Evolutionary conservation across 345 rosid species (phyloP), one percentile per base, ranked within the genome.

Genomic region (Hypericum perforatum): DNA sequence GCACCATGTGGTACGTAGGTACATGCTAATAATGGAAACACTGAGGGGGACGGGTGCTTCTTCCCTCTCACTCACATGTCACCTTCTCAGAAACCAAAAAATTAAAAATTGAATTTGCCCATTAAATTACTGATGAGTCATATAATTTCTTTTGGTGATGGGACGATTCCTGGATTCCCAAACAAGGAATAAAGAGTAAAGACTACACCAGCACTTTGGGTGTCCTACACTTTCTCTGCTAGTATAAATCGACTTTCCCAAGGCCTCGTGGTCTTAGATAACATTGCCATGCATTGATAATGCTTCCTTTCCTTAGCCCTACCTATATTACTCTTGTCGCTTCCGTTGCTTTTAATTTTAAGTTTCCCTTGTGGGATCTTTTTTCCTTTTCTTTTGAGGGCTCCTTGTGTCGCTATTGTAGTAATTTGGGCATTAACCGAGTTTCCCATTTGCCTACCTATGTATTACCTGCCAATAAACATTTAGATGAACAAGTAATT

Each of bases 1-100:
- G 68, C 65, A 47, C 62, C 74, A 94, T 86, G 70, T 76, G 79
- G 77, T 80, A 81, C 73, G 84, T 78, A 85, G 81, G 84, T 79
- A 79, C 82, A 74, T 76, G 80, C 78, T 80, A 78, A 82, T 73
- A 47, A 62, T 48, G 85, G 96, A 66, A 83, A 76, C 7, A 37
- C 74, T 89, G 81, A 61, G 64, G 68, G n/a, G 37, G 95, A 87
- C 89, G 39, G 56, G 68, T 63, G 78, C 71, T 58, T 39, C 50
- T n/a, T 22, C 32, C 32, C 32, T 22, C 32, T n/a, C 65, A 71
- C 69, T 45, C 75, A 71, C 72, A 70, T 64, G 98, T 81, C 92
- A 76, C 63, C 64, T 54, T 83, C 90, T 43, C 41, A 40, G 54
- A 8, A 44, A 37, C 57, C 2, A 51, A 51, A 15, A 43, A 10